phyloP scores from a whole-genome alignment of 176 grass and related monocot species.

The Oryza australiensis region DNA sequence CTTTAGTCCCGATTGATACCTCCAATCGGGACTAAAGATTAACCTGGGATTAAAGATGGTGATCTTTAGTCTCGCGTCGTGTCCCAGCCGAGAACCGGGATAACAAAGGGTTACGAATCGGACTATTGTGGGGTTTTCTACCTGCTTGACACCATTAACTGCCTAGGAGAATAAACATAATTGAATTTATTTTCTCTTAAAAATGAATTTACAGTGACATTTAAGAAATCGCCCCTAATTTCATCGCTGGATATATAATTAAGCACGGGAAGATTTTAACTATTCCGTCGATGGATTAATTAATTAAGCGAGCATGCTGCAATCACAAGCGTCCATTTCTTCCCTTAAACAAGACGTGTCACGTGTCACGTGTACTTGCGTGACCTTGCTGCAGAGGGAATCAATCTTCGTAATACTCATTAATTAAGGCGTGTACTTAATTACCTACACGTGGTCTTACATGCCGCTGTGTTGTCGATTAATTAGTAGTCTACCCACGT shows the following conservation, averaged over 20 bases:
- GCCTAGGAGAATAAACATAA: no score
- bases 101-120: no score
- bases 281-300: not conserved
- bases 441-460: not conserved
- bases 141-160: no score
- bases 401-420: not conserved
- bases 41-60: no score
- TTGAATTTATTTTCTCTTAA: no score
- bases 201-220: not conserved
- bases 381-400: constrained; percentile 19
- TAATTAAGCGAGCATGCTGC: not conserved
- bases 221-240: not conserved
- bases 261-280: not conserved
- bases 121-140: no score
- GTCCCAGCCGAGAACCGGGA: no score
- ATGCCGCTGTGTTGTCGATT: not conserved
- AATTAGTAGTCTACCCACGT: not conserved
- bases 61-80: no score
- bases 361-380: constrained; percentile 22
- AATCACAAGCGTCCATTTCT: not conserved
- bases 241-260: not conserved
- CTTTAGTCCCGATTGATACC: no score
- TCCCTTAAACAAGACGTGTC: not conserved
- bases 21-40: no score
- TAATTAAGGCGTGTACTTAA: not conserved